Evolutionary conservation across 495 filamentous ascomycete genomes (phyloP), one percentile per base, ranked within the genome.

Genomic region (Trichoderma gamsii): DNA sequence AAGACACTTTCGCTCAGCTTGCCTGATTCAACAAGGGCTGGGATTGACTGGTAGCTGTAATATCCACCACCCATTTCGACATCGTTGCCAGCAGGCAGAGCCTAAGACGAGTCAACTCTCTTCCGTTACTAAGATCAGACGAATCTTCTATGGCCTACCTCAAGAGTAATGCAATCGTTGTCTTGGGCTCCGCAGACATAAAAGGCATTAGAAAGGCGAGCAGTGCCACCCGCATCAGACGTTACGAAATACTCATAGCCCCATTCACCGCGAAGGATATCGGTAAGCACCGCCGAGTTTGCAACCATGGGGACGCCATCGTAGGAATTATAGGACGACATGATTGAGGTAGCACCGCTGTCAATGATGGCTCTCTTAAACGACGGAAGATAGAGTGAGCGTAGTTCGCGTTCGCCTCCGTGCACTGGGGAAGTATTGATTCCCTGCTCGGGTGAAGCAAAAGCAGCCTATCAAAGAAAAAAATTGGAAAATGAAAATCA

Each of bases 21-120:
- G 1, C 86, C 85, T 9, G 83, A 81, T 67, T 83, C 74, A 46
- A 90, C 79, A 25, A 91, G 79, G n/a, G 82, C 79, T 0, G 88
- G 85, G 63, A 91, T 90, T 29, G 80, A 84, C 67, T 84, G 81
- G 71, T 86, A 90, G 74, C 87, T 90, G 77, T 84, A 91, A 23
- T 85, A 87, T 38, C 89, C 89, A 64, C 89, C 89, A 43, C 88
- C 88, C 89, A 91, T 90, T 71, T 91, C 89, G n/a, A 88, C 84
- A 68, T 90, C 88, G 63, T 85, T 87, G n/a, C 89, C 88, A 16
- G 89, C 87, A 5, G 83, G 84, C 44, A 91, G 79, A 16, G 61
- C 61, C 61, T 64, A 64, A 15, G 8, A 5, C 7, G 12, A 8
- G 29, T 56, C 5, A n/a, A 11, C 64, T 67, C 44, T 70, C 44